A percentile compares a stretch with the other conserved stretches of the same genome.
Conservation (phyloP, 2,329 filamentous ascomycete genomes). For the Exserohilum rostratum region DNA sequence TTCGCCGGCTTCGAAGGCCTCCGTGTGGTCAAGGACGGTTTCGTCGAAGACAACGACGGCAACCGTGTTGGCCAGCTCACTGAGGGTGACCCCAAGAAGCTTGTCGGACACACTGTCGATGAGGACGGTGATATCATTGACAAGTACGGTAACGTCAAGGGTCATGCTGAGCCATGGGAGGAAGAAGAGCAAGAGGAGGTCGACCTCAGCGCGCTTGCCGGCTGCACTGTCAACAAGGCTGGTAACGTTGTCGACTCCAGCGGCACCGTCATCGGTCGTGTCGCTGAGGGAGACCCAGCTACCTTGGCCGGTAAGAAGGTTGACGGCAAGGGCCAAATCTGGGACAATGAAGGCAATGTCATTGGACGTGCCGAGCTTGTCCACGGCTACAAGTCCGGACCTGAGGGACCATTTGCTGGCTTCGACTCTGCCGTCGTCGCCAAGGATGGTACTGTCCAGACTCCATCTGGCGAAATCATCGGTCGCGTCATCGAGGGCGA, state of each 20-base stretch:
- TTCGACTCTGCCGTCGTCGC: slow-evolving; percentile 63
- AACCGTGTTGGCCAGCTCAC: slow-evolving; percentile 74
- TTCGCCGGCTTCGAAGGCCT: slow-evolving; percentile 71
- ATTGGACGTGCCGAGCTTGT: slow-evolving; percentile 65
- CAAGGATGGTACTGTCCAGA: slow-evolving; percentile 63
- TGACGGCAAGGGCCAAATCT: slow-evolving; percentile 67
- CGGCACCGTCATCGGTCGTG: slow-evolving; percentile 64
- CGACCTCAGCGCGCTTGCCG: slow-evolving; percentile 65
- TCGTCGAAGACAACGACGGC: slow-evolving; percentile 78
- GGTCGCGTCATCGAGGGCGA: slow-evolving; percentile 59
- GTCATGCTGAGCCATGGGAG: slow-evolving; percentile 63
- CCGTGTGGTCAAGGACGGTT: slow-evolving; percentile 72
- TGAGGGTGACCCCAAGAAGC: slow-evolving; percentile 72
- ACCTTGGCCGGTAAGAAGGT: slow-evolving; percentile 66
- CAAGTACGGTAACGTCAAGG: slow-evolving; percentile 70
- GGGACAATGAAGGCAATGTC: slow-evolving; percentile 67
- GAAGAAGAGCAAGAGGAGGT: slow-evolving; percentile 56
- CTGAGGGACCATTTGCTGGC: slow-evolving; percentile 65
- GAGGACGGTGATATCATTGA: slow-evolving; percentile 84
- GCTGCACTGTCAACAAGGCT: slow-evolving; percentile 67
- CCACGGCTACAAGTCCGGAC: slow-evolving; percentile 55
- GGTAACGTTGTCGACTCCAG: slow-evolving; percentile 66
- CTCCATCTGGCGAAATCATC: slow-evolving; percentile 53
- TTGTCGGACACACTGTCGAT: slow-evolving; percentile 77
- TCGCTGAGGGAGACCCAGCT: slow-evolving; percentile 62